phyloP scores from a whole-genome alignment of 192 early-diverging fungal species.

The Linderina pennispora region DNA sequence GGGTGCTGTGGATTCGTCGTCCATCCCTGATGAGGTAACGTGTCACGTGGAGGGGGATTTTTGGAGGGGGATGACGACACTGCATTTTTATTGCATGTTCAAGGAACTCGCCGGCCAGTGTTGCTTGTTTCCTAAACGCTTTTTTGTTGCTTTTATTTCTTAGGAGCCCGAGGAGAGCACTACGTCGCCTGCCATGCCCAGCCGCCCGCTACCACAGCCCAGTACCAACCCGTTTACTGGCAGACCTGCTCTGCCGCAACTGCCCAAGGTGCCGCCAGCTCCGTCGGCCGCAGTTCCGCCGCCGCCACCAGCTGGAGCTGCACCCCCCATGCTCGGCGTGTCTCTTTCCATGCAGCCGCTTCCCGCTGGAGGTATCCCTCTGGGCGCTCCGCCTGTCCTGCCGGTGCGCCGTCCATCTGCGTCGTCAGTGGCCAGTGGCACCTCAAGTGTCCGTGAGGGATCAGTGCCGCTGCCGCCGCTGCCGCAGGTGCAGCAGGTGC shows the following conservation, averaged over 20 bases:
- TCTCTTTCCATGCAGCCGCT: slow-evolving; percentile 1
- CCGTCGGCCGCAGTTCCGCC: slow-evolving; percentile 17
- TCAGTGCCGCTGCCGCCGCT: neutral
- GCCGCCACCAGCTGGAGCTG: slow-evolving; percentile 2
- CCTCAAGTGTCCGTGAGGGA: too few species aligned
- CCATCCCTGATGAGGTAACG: too few species aligned
- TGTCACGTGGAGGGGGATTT: too few species aligned
- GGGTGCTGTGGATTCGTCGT: too few species aligned
- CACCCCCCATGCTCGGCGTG: slow-evolving; percentile 2
- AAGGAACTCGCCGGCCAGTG: neutral
- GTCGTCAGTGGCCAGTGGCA: too few species aligned
- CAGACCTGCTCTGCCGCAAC: slow-evolving; percentile 12
- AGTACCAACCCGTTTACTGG: slow-evolving; percentile 13
- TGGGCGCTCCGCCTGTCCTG: too few species aligned
- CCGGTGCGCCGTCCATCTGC: too few species aligned
- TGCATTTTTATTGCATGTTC: too few species aligned
- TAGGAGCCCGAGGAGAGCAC: slow-evolving; percentile 18
- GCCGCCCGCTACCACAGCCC: slow-evolving; percentile 33
- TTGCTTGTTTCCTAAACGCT: neutral
- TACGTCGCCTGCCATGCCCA: slow-evolving; percentile 19
- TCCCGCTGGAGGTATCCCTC: slow-evolving; percentile 1
- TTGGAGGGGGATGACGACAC: too few species aligned
- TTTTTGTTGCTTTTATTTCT: neutral
- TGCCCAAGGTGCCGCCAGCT: slow-evolving; percentile 16
- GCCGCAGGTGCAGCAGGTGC: neutral